phyloP scores from a whole-genome alignment of 495 filamentous ascomycete genomes.

The Daldinia loculata region DNA sequence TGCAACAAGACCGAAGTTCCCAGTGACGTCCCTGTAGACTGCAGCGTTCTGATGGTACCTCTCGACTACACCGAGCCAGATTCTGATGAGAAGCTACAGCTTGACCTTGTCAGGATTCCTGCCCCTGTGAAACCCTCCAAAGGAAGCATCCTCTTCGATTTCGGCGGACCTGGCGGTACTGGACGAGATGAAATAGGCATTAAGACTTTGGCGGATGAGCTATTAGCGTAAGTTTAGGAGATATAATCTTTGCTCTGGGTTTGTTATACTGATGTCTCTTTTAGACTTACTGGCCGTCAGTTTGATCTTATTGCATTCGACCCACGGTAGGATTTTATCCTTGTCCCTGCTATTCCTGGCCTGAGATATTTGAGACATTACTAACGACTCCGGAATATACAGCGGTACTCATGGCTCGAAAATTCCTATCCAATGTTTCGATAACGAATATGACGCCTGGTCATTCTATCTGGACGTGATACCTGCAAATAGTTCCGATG shows the following conservation, averaged over 20 bases:
- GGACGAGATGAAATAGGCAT: slow-evolving; percentile 26
- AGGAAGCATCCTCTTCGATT: slow-evolving; percentile 58
- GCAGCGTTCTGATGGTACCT: slow-evolving; percentile 52
- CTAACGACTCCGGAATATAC: background rate
- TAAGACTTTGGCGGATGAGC: slow-evolving; percentile 5
- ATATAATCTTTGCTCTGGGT: background rate
- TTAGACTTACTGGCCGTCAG: slow-evolving; percentile 47
- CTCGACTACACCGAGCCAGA: slow-evolving; percentile 52
- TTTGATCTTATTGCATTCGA: slow-evolving; percentile 55
- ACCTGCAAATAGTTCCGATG: slow-evolving; percentile 15
- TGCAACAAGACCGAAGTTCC: slow-evolving; percentile 34
- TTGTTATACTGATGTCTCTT: background rate
- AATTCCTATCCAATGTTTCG: slow-evolving; percentile 21
- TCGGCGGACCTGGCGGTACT: slow-evolving; percentile 53
- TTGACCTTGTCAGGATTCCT: slow-evolving; percentile 48
- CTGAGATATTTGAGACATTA: background rate
- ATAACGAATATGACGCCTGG: slow-evolving; percentile 25
- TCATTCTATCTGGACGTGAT: background rate
- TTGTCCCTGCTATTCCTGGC: background rate
- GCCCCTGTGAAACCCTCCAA: slow-evolving; percentile 46
- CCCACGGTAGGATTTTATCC: slow-evolving; percentile 41
- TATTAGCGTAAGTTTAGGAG: slow-evolving; percentile 24
- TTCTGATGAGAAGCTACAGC: slow-evolving; percentile 45
- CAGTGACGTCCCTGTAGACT: slow-evolving; percentile 39
- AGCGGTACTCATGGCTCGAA: slow-evolving; percentile 33